Conservation (phyloP, 768 basidiomycete species). For the Lactarius psammicola region DNA sequence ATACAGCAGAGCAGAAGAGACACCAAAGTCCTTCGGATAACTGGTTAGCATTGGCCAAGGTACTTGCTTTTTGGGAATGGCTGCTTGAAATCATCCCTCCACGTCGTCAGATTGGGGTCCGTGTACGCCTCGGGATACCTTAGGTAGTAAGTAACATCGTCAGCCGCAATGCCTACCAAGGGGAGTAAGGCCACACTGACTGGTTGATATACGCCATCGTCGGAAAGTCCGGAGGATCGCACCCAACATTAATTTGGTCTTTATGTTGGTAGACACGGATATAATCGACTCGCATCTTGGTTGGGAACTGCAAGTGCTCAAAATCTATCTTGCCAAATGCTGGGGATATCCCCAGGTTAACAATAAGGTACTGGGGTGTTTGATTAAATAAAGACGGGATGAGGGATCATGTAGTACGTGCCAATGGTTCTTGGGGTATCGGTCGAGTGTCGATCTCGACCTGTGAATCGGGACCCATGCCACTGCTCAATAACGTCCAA, state of each 20-base stretch:
- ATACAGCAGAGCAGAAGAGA: not conserved
- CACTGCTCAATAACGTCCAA: slow-evolving; percentile 43
- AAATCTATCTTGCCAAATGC: slow-evolving; percentile 60
- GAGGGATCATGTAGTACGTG: slow-evolving; percentile 14
- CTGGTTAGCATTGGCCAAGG: slow-evolving; percentile 41
- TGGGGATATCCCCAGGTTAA: slow-evolving; percentile 58
- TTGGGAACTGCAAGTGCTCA: slow-evolving; percentile 47
- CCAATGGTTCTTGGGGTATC: slow-evolving; percentile 47
- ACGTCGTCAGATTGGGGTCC: slow-evolving; percentile 57
- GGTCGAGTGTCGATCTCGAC: slow-evolving; percentile 38
- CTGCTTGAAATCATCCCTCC: slow-evolving; percentile 46
- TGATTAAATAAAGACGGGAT: not conserved
- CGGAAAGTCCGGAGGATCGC: slow-evolving; percentile 70
- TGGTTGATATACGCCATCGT: slow-evolving; percentile 73
- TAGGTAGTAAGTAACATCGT: not conserved
- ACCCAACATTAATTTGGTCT: slow-evolving; percentile 52
- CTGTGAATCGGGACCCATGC: slow-evolving; percentile 36
- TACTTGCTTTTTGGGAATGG: slow-evolving; percentile 52
- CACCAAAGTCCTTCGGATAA: not conserved
- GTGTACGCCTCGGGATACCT: slow-evolving; percentile 69
- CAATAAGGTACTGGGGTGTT: slow-evolving; percentile 46
- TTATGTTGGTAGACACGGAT: slow-evolving; percentile 72
- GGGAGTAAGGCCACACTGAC: slow-evolving; percentile 43
- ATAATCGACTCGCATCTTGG: slow-evolving; percentile 76
- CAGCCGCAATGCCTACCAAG: not conserved